Base-by-base conservation (phyloP, 805 yeast genomes). In the Metschnikowia henanensis region DNA sequence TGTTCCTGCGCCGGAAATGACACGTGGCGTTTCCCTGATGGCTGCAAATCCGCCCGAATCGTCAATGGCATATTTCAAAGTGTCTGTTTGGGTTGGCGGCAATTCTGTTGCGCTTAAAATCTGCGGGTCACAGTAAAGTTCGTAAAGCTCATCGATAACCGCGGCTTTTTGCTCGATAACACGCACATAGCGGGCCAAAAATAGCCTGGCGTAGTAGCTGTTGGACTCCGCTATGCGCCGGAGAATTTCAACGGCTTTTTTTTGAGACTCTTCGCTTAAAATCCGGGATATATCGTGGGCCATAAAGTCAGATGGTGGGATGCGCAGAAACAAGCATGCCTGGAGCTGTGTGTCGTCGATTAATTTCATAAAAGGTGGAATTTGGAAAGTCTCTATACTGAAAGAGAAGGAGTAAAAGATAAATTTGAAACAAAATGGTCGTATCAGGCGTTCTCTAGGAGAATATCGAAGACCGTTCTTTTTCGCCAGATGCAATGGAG, bases 1-100 rank as follows among this genome's bases (percentile, higher is more conserved):
- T 1, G 95, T 84, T 5, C 95, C 95, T n/a, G 66, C 59, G 1
- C 87, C 88, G 29, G 87, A 77, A 12, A 86, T 77, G 40, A 85
- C 49, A 41, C 74, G 69, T 0, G 91, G 92, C 0, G 79, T 72
- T 55, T 86, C 94, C 45, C 64, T 65, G 3, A 84, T 76, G 6
- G 53, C 51, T 2, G 70, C 57, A 38, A 25, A 41, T 4, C 41
- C 60, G 58, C 46, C 41, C 1, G 30, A 31, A 6, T 41, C 40
- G 41, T 26, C 65, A 49, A 53, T 54, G 44, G 13, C 47, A 9
- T 58, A 53, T 44, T 74, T 75, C n/a, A 56, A 51, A 5, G 58
- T 41, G 46, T 77, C 81, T 3, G 58, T 39, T 10, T 63, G 66
- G 1, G 76, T 68, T 2, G 78, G 70, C 1, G 49, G 50, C 28